Base-by-base conservation (phyloP, 2,329 filamentous ascomycete genomes). In the Anisogramma anomala region DNA sequence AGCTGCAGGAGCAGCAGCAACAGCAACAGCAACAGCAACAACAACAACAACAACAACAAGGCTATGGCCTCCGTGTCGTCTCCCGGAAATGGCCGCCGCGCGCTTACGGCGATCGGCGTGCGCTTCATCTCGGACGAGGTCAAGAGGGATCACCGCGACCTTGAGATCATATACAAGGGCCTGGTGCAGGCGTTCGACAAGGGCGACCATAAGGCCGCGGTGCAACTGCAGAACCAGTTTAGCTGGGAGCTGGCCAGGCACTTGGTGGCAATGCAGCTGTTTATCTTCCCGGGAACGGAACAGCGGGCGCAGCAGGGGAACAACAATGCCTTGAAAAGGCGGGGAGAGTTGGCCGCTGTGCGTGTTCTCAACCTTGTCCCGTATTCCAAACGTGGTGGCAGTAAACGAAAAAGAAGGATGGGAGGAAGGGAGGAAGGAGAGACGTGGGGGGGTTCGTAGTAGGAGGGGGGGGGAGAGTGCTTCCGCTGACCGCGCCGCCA, bases 41-140 rank as follows among this genome's bases (percentile, higher is more conserved):
- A n/a, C n/a, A n/a, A n/a, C n/a, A n/a, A n/a, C n/a, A n/a, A n/a
- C n/a, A n/a, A n/a, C n/a, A n/a, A n/a, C n/a, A n/a, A n/a, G n/a
- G n/a, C n/a, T n/a, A n/a, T n/a, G n/a, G n/a, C n/a, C n/a, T n/a
- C n/a, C n/a, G n/a, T n/a, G n/a, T n/a, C n/a, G n/a, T n/a, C n/a
- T n/a, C n/a, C n/a, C n/a, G n/a, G n/a, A n/a, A n/a, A n/a, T n/a
- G n/a, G n/a, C 17, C 26, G 25, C 26, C 41, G 31, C 13, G 25
- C 30, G 18, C 32, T 23, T 25, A 17, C 39, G 1, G 9, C 26
- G 2, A 38, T 46, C 18, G 43, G 43, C 11, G 37, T 46, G 17
- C 43, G 43, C n/a, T 46, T 39, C 36, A 28, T 43, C 36, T 46
- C 43, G 11, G 33, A 46, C 43, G 43, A 37, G 4, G 28, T 46